A percentile compares a stretch with the other conserved stretches of the same genome.
These are phyloP conservation scores for Diaporthe velutina DNA, from an alignment of 2,329 filamentous ascomycete species.

Conservation along the genomic window DNA sequence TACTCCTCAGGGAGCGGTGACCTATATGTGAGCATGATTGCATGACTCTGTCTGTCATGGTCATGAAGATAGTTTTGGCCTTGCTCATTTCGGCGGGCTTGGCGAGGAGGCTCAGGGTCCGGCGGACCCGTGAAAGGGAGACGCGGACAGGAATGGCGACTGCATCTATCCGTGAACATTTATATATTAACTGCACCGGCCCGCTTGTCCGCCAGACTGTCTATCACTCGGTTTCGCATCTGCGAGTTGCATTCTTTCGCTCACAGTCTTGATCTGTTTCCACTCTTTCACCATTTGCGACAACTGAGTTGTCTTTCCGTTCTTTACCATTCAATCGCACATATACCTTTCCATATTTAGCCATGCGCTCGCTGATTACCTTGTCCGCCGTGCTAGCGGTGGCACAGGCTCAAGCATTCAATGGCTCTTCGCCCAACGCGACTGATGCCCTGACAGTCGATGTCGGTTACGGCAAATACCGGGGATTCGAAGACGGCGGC, in stretches of 20 bases:
- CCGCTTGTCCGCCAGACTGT: too few relatives aligned
- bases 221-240: background rate
- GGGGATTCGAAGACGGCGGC: constrained; percentile 23
- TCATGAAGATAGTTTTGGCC: background rate
- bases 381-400: constrained; percentile 12
- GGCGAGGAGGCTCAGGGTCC: constrained; percentile 9
- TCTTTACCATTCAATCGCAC: constrained; percentile 4
- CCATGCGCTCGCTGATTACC: background rate
- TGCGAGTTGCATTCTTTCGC: background rate
- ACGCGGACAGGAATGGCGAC: background rate
- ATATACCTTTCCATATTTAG: background rate
- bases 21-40: background rate
- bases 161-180: background rate
- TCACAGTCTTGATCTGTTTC: constrained; percentile 24
- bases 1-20: background rate
- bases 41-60: constrained; percentile 3
- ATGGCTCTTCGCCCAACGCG: background rate
- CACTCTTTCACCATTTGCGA: background rate
- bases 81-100: constrained; percentile 25
- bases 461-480: constrained; percentile 19
- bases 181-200: background rate
- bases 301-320: constrained; percentile 9
- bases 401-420: background rate
- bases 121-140: background rate
- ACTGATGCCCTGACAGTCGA: constrained; percentile 12